Percentiles rank a stretch among this genome's conserved stretches.
Evolutionary conservation across 331 rosid species (phyloP).

Genomic region (Quercus tomentella): DNA sequence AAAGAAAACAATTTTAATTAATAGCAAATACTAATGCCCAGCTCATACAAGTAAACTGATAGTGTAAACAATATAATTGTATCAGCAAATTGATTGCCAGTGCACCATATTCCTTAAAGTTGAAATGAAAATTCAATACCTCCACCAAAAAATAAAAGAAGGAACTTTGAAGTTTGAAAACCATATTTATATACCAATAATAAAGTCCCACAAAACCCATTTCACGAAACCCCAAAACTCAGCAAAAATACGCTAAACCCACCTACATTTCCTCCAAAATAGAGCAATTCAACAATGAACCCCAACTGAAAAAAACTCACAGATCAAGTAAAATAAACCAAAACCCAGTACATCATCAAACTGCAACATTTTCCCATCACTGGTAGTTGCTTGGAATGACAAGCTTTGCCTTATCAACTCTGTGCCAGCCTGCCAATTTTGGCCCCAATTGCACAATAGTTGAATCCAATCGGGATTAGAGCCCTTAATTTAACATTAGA

Average conservation of each 20-base stretch:
- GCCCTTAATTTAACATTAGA: no score
- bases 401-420: no score
- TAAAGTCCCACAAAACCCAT: not conserved
- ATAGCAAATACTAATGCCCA: not conserved
- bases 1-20: slow-evolving; percentile 1
- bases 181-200: not conserved
- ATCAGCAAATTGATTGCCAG: not conserved
- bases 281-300: not conserved
- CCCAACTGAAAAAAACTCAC: slow-evolving; percentile 1
- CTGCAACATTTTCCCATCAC: no score
- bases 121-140: not conserved
- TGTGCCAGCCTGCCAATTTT: no score
- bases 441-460: no score
- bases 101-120: not conserved
- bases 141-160: slow-evolving; percentile 1
- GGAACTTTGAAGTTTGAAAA: not conserved
- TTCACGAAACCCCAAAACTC: not conserved
- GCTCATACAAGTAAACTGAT: not conserved
- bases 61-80: not conserved
- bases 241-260: not conserved
- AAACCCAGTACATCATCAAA: slow-evolving; percentile 12
- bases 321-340: slow-evolving; percentile 33
- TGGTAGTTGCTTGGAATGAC: no score
- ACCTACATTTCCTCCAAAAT: not conserved
- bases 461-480: no score